Evolutionary conservation across 371 early-diverging fungal genomes (phyloP), one percentile per base, ranked within the genome.

Genomic region (Globomyces sp.): DNA sequence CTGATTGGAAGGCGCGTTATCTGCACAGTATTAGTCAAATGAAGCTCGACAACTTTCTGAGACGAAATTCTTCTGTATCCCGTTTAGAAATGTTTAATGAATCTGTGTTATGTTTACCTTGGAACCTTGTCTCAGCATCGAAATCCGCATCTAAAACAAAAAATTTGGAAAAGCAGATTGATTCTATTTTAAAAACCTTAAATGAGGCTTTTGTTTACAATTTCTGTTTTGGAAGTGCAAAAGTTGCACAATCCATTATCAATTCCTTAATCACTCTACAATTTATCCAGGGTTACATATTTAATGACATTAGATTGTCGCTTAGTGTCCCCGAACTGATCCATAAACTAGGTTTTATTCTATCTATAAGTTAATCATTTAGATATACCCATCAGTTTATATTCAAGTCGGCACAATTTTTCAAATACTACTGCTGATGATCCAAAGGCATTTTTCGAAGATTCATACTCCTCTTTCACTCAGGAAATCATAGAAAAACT

Each of bases 51-150:
- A 41, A 58, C n/a, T 58, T 58, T 58, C 24, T 58, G 24, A 24
- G 13, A 41, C 41, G 13, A 40, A 41, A 39, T 24, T 5, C 11
- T 6, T 6, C 47, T 11, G 11, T 8, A 47, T 11, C 6, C 47
- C 8, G 11, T 13, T 6, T 58, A 34, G 58, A 41, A 43, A 41
- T 58, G 13, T 58, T 58, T 44, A 39, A 41, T 11, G 58, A 58
- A 24, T 44, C 58, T 24, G 58, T 58, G 13, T 44, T 58, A 4
- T 58, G 44, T 44, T n/a, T 58, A 9, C 58, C 58, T n/a, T 58
- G 58, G 58, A 44, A 10, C 44, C 44, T 3, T n/a, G 44, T 13
- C 6, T 4, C 44, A 10, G 13, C 11, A 41, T 8, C n/a, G 58
- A 58, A 2, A 13, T 44, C 42, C 6, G 10, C 9, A 1, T 40